Percentiles rank a stretch among this genome's conserved stretches.
These are phyloP conservation scores for Trichoderma sp. DNA, from an alignment of 2,329 filamentous ascomycete genomes.

Conservation along the genomic window DNA sequence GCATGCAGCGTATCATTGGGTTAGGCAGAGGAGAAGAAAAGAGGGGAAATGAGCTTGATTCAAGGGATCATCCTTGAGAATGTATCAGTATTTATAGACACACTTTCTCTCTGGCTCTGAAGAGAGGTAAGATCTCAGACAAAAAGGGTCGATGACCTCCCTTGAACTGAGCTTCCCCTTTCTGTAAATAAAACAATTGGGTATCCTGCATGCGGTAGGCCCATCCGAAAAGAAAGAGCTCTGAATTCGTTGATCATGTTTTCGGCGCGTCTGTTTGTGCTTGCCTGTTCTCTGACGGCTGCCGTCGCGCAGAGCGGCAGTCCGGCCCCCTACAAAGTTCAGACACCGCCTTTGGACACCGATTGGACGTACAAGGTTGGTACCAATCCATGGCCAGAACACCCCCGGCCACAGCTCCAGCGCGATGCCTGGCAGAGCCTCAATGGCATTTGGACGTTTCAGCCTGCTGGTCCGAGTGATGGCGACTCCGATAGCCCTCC, in stretches of 20 bases:
- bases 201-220: not conserved
- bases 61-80: not conserved
- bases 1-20: slow-evolving; percentile 16
- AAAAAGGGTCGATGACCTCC: not conserved
- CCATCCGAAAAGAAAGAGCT: not conserved
- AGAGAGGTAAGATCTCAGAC: not conserved
- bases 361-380: slow-evolving; percentile 53
- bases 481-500: slow-evolving; percentile 22
- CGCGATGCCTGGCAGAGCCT: slow-evolving; percentile 54
- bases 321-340: slow-evolving; percentile 34
- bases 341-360: slow-evolving; percentile 45
- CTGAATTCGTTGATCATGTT: not conserved
- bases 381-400: slow-evolving; percentile 54
- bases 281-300: not conserved
- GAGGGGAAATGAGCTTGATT: not conserved
- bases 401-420: slow-evolving; percentile 55
- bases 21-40: not conserved
- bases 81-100: not conserved
- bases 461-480: slow-evolving; percentile 30
- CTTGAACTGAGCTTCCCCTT: not conserved
- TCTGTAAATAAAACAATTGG: not conserved
- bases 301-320: slow-evolving; percentile 1
- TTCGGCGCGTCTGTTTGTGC: not conserved
- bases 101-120: not conserved
- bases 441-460: slow-evolving; percentile 58